phyloP scores from a whole-genome alignment of 306 rosid genomes.

The Malus orientalis region DNA sequence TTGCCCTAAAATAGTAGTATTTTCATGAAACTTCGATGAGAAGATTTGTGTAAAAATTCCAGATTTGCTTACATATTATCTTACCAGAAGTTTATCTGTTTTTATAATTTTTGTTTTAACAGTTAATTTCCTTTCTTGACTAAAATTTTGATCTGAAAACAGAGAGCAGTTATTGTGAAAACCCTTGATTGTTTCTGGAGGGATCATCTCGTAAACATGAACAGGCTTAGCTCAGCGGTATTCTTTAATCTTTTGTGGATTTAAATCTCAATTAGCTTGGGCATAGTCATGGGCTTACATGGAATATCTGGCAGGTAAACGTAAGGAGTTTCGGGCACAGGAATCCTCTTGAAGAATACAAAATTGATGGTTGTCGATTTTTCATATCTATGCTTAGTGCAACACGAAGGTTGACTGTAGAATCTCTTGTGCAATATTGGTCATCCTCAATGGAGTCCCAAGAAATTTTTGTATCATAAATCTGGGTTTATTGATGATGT shows the following conservation, averaged over 20 bases:
- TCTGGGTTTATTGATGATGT: neutral
- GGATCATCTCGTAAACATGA: constrained; percentile 97
- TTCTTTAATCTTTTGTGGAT: constrained; percentile 1
- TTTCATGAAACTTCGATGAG: neutral
- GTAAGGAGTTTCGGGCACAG: constrained; percentile 96
- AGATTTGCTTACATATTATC: neutral
- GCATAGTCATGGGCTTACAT: constrained; percentile 17
- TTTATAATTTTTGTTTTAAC: neutral
- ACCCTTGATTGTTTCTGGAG: constrained; percentile 95
- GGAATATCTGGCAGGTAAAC: constrained; percentile 61
- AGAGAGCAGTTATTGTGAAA: constrained; percentile 94
- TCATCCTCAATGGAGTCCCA: constrained; percentile 81
- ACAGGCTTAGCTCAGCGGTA: constrained; percentile 94
- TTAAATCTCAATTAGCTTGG: constrained; percentile 18
- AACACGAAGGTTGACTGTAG: constrained; percentile 86
- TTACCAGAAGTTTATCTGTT: neutral
- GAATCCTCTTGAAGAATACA: constrained; percentile 95
- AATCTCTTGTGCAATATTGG: constrained; percentile 82
- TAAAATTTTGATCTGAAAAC: constrained; percentile 14
- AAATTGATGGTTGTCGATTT: constrained; percentile 93
- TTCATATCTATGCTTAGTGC: constrained; percentile 98
- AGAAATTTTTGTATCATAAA: constrained; percentile 42
- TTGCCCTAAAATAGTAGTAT: neutral
- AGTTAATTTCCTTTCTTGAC: neutral
- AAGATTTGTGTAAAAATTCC: neutral